Base-by-base conservation (phyloP, 352 stramenopile genomes). In the Phytophthora parvispora region DNA sequence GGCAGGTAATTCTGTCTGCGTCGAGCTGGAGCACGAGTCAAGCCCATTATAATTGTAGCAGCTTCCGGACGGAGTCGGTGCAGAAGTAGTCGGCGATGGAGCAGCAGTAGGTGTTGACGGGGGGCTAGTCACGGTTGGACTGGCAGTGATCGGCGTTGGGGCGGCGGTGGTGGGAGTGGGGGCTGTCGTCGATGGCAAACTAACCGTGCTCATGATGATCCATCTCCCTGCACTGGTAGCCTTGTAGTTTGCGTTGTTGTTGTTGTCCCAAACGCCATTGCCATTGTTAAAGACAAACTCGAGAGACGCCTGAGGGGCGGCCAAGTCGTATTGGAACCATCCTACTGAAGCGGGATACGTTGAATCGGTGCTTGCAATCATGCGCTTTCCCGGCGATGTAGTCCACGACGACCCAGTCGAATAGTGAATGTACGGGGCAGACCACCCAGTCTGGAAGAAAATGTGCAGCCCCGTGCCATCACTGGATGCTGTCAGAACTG, bases 251-350 rank as follows among this genome's bases (percentile, higher is more conserved):
- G 42, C 60, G 49, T 75, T 73, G 25, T 69, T 70, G 57, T 80
- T 81, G 52, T 82, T 83, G 55, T 86, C 75, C 78, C 78, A 86
- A n/a, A 55, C 45, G 8, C 72, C 78, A 15, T 77, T 69, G 9
- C 72, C 72, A 22, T 83, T 75, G 72, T 82, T 86, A 51, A 86
- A 83, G 10, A 80, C 73, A 57, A 86, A 82, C 58, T 83, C 62
- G 29, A 83, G 66, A 25, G 61, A 74, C 1, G 57, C 52, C 4
- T 69, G 56, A 0, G 74, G 49, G 3, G 72, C 20, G 2, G 64
- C 50, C 18, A 83, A 60, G 49, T 78, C 61, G 45, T 66, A 76
- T 34, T 72, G 54, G 67, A 86, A 86, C 78, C 78, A 86, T 0
- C 78, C 78, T 18, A 50, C 51, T 2, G 67, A 59, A 15, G 72